phyloP scores from a whole-genome alignment of 768 basidiomycete species.

The Suillus placidus region DNA sequence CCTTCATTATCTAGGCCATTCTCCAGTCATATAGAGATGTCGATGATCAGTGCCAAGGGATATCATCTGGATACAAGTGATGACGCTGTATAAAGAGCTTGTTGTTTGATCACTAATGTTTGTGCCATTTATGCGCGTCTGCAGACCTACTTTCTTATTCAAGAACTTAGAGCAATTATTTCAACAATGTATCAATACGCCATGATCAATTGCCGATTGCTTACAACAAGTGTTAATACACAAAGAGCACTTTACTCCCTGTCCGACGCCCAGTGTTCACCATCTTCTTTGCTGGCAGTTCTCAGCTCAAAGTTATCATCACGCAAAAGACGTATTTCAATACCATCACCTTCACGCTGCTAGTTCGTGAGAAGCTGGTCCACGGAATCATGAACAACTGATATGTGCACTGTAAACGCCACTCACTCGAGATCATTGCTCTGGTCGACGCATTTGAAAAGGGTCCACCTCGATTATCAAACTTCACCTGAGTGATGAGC shows the following conservation, averaged over 20 bases:
- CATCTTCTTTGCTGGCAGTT: neutral
- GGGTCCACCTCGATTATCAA: conserved; percentile 15
- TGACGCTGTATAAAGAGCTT: neutral
- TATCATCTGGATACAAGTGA: neutral
- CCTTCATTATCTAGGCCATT: neutral
- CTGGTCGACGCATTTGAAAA: conserved; percentile 14
- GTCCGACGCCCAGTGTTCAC: neutral
- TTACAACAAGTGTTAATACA: neutral
- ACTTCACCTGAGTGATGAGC: conserved; percentile 18
- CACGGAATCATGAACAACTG: neutral
- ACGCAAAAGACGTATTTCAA: neutral
- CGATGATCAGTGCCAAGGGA: neutral
- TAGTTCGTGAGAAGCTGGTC: neutral
- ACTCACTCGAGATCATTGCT: neutral
- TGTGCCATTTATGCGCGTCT: neutral
- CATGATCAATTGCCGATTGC: neutral
- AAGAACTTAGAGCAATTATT: neutral
- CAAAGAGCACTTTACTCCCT: neutral
- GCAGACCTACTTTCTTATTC: neutral
- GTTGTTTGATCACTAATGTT: neutral
- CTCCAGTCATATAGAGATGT: neutral
- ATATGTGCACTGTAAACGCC: neutral
- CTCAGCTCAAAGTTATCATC: neutral
- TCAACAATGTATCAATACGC: neutral
- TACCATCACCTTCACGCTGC: neutral